phyloP scores from a whole-genome alignment of 2,329 filamentous ascomycete genomes.

The Endothia cerciana region DNA sequence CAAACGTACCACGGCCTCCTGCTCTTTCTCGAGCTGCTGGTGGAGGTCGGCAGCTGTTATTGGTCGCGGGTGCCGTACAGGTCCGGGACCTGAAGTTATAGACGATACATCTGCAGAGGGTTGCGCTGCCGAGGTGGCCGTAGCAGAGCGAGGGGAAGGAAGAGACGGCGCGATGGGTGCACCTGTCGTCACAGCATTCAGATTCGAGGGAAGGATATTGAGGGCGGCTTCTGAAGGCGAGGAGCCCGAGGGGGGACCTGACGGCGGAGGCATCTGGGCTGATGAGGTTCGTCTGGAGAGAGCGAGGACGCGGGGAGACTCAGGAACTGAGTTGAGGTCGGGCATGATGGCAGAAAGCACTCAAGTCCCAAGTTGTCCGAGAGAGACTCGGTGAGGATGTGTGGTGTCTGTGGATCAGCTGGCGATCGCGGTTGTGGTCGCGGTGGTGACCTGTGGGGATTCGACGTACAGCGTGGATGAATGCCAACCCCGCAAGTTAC shows the following conservation, averaged over 20 bases:
- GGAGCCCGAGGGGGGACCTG: slow-evolving; percentile 39
- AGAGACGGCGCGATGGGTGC: slow-evolving; percentile 38
- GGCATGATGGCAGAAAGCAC: slow-evolving; percentile 45
- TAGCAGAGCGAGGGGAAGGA: slow-evolving; percentile 41
- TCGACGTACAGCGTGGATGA: not conserved
- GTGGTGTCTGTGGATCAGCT: slow-evolving; percentile 6
- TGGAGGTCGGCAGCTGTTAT: slow-evolving; percentile 89
- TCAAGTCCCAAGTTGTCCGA: not conserved
- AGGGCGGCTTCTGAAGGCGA: slow-evolving; percentile 44
- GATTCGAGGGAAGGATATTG: slow-evolving; percentile 62
- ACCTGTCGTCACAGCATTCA: slow-evolving; percentile 50
- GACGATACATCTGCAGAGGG: slow-evolving; percentile 49
- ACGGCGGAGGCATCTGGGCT: slow-evolving; percentile 48
- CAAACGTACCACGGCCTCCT: slow-evolving; percentile 80
- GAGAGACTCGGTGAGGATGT: slow-evolving; percentile 14
- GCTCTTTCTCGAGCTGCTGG: slow-evolving; percentile 88
- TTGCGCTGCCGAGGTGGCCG: slow-evolving; percentile 31
- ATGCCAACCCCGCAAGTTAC: not conserved
- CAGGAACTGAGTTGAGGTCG: slow-evolving; percentile 60
- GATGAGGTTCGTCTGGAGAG: slow-evolving; percentile 49
- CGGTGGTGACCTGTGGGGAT: not conserved
- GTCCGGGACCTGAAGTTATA: slow-evolving; percentile 62
- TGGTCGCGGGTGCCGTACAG: slow-evolving; percentile 83
- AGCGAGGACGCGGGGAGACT: slow-evolving; percentile 51
- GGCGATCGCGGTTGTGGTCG: slow-evolving; percentile 5